Conservation (phyloP, 164 flowering plant genomes). For the Saururus chinensis region DNA sequence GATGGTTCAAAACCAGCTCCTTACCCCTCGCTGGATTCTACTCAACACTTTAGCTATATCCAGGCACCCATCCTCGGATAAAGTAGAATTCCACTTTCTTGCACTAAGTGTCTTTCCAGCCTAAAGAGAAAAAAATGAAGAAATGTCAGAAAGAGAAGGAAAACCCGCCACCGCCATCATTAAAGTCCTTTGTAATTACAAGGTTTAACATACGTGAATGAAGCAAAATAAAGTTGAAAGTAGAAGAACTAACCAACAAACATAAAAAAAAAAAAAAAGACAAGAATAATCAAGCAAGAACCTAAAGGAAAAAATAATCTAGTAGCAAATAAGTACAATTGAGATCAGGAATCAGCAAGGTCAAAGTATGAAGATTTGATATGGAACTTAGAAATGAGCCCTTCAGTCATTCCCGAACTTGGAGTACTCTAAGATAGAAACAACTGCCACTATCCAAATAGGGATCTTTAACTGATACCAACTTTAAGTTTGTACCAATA, state of each 20-base stretch:
- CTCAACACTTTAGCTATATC: constrained; percentile 77
- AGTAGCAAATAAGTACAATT: no score
- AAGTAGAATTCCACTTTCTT: constrained; percentile 79
- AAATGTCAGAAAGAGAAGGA: neutral
- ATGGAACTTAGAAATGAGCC: no score
- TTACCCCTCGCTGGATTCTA: constrained; percentile 86
- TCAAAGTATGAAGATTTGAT: no score
- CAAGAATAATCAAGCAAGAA: no score
- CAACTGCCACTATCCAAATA: no score
- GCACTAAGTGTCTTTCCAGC: constrained; percentile 77
- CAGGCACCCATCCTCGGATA: constrained; percentile 65
- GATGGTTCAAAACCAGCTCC: neutral
- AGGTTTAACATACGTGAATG: neutral
- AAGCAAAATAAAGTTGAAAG: neutral
- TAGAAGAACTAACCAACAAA: neutral
- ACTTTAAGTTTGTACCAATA: no score
- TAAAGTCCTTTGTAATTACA: neutral
- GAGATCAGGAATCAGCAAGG: no score
- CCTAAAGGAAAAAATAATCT: no score
- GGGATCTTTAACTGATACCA: no score
- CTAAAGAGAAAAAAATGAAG: constrained; percentile 22
- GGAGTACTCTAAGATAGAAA: no score
- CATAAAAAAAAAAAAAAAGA: neutral
- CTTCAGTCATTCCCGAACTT: no score
- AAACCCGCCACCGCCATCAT: no score